phyloP scores from a whole-genome alignment of 495 filamentous ascomycete genomes.

The Xylaria acuta region DNA sequence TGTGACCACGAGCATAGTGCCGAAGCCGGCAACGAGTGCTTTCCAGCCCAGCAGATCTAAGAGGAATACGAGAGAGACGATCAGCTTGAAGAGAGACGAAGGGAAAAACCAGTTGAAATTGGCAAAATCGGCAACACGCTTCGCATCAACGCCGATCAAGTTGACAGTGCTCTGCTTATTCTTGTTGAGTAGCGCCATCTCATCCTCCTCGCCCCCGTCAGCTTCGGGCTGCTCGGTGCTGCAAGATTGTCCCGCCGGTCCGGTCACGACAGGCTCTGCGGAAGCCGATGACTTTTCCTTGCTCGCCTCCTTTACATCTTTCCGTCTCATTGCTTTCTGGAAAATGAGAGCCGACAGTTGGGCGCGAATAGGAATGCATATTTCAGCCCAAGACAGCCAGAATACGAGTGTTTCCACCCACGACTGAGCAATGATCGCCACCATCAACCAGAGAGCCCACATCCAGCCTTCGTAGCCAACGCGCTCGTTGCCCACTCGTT shows the following conservation, averaged over 20 bases:
- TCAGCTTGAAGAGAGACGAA: conserved; percentile 63
- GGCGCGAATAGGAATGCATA: conserved; percentile 69
- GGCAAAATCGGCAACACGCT: conserved; percentile 74
- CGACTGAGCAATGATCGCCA: conserved; percentile 60
- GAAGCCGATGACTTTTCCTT: conserved; percentile 45
- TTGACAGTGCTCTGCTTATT: conserved; percentile 83
- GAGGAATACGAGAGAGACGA: conserved; percentile 70
- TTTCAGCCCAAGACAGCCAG: conserved; percentile 69
- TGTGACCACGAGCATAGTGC: conserved; percentile 64
- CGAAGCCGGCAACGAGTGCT: conserved; percentile 70
- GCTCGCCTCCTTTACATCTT: conserved; percentile 70
- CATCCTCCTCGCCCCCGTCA: conserved; percentile 53
- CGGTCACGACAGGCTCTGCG: conserved; percentile 32
- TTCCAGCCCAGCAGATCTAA: conserved; percentile 75
- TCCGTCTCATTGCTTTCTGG: conserved; percentile 77
- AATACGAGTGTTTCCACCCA: conserved; percentile 67
- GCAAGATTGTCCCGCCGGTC: conserved; percentile 37
- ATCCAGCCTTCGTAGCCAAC: conserved; percentile 61
- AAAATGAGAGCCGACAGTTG: conserved; percentile 78
- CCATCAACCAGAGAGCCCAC: conserved; percentile 70
- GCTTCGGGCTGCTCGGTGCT: conserved; percentile 32
- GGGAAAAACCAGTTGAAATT: conserved; percentile 71
- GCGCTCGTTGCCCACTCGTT: conserved; percentile 48
- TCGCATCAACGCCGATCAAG: conserved; percentile 77
- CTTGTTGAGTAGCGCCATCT: conserved; percentile 55